Percentiles rank a stretch among this genome's conserved stretches.
Conservation (phyloP, 2,329 filamentous ascomycete species). For the Magnaporthiopsis incrustans region DNA sequence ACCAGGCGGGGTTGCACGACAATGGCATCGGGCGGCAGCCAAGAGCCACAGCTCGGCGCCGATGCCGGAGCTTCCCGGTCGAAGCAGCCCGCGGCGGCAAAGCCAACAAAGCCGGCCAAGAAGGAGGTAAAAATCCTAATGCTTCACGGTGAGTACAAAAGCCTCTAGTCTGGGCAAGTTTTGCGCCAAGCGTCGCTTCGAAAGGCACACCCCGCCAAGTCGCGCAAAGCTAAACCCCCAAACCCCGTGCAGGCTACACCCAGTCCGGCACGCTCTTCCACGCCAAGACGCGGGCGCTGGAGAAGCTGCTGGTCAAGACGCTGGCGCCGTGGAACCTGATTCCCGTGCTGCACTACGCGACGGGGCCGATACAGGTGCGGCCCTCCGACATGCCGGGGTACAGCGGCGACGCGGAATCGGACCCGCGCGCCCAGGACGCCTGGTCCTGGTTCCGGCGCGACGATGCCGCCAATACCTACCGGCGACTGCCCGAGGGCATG, state of each 20-base stretch:
- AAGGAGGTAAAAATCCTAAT: slow-evolving; percentile 61
- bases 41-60: neutral
- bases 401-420: slow-evolving; percentile 22
- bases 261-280: slow-evolving; percentile 82
- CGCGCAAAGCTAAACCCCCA: neutral
- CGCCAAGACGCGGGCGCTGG: slow-evolving; percentile 78
- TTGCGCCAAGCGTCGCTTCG: too few relatives aligned
- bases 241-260: slow-evolving; percentile 58
- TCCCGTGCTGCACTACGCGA: slow-evolving; percentile 58
- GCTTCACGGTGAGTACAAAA: slow-evolving; percentile 55
- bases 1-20: neutral
- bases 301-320: slow-evolving; percentile 70
- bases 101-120: slow-evolving; percentile 29
- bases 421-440: slow-evolving; percentile 47
- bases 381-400: slow-evolving; percentile 65
- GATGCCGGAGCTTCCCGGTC: neutral
- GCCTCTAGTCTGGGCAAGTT: neutral
- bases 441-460: slow-evolving; percentile 80
- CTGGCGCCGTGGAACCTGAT: slow-evolving; percentile 52
- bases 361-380: slow-evolving; percentile 55
- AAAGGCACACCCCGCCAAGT: neutral
- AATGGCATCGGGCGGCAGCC: neutral
- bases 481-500: slow-evolving; percentile 62
- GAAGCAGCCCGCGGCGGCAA: slow-evolving; percentile 1
- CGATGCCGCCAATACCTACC: slow-evolving; percentile 56